Percentiles rank a stretch among this genome's conserved stretches.
These are phyloP conservation scores for Bondarzewia mesenterica DNA, from an alignment of 1,284 basidiomycete genomes.

Conservation along the genomic window DNA sequence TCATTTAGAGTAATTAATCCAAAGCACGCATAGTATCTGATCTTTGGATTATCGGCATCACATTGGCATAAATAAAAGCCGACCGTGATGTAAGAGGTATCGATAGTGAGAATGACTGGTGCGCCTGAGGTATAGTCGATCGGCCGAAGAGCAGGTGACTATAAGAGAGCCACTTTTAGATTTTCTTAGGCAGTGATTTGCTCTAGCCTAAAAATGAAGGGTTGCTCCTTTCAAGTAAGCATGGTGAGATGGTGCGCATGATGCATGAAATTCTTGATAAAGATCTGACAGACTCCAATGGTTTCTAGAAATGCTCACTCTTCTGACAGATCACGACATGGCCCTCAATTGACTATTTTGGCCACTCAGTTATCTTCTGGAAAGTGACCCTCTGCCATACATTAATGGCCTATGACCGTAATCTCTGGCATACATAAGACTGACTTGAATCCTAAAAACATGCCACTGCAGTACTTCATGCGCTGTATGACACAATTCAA, in stretches of 20 bases:
- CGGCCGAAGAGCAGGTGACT: conserved; percentile 16
- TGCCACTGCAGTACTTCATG: conserved; percentile 18
- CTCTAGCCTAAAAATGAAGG: conserved; percentile 16
- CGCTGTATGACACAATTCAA: conserved; percentile 23
- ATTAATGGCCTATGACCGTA: conserved; percentile 21
- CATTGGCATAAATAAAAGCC: conserved; percentile 25
- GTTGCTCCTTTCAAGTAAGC: conserved; percentile 15
- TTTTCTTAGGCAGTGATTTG: conserved; percentile 16
- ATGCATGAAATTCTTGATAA: conserved; percentile 5
- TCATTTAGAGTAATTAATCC: conserved; percentile 26
- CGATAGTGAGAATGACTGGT: no score
- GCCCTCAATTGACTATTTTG: conserved; percentile 15
- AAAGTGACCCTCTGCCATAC: conserved; percentile 15
- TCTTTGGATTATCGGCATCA: conserved; percentile 13
- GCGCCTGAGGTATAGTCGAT: conserved; percentile 27
- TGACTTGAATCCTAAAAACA: conserved; percentile 16
- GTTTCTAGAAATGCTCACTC: conserved; percentile 22
- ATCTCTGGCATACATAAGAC: conserved; percentile 12
- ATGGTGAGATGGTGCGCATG: conserved; percentile 6
- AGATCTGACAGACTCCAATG: conserved; percentile 17
- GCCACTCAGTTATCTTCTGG: conserved; percentile 6
- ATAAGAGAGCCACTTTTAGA: conserved; percentile 18
- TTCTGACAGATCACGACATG: conserved; percentile 14
- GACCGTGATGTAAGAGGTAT: conserved; percentile 25
- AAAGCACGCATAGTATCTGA: conserved; percentile 8